Evolutionary conservation across 495 filamentous ascomycete genomes (phyloP).

Genomic region (Aspergillus hancockii): DNA sequence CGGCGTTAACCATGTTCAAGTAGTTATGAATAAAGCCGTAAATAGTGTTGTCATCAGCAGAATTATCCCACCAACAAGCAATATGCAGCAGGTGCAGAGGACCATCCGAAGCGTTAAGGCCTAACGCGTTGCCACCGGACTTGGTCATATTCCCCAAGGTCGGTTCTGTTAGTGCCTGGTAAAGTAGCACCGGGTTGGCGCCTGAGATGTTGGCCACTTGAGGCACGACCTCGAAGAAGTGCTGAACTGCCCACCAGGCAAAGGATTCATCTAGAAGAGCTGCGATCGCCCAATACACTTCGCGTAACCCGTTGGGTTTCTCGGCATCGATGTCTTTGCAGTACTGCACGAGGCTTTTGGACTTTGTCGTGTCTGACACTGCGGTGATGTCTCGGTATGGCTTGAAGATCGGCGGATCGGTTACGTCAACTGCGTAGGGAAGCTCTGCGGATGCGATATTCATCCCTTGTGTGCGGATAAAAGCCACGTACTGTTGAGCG

Average conservation of each 20-base stretch:
- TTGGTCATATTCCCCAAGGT: conserved; percentile 40
- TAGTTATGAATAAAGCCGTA: conserved; percentile 24
- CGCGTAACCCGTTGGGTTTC: conserved; percentile 45
- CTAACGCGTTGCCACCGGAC: conserved; percentile 55
- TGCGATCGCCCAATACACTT: conserved; percentile 47
- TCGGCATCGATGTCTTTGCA: conserved; percentile 39
- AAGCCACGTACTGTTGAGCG: conserved; percentile 48
- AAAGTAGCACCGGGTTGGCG: conserved; percentile 43
- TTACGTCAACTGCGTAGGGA: conserved; percentile 41
- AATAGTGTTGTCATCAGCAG: conserved; percentile 32
- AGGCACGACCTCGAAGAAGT: conserved; percentile 36
- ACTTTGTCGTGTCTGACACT: conserved; percentile 34
- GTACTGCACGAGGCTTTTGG: conserved; percentile 48
- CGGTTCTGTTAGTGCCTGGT: conserved; percentile 47
- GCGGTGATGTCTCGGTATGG: conserved; percentile 40
- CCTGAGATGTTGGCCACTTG: conserved; percentile 37
- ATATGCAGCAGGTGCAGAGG: conserved; percentile 42
- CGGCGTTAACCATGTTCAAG: conserved; percentile 21
- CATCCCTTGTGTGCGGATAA: conserved; percentile 30
- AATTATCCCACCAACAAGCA: conserved; percentile 35
- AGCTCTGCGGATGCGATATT: conserved; percentile 37
- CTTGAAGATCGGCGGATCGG: conserved; percentile 43
- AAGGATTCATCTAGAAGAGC: conserved; percentile 36
- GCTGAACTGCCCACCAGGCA: conserved; percentile 33
- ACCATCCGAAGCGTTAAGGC: conserved; percentile 39